Percentiles rank a stretch among this genome's conserved stretches.
phyloP scores from a whole-genome alignment of 768 basidiomycete genomes.

The Coprinopsis strossmayeri region DNA sequence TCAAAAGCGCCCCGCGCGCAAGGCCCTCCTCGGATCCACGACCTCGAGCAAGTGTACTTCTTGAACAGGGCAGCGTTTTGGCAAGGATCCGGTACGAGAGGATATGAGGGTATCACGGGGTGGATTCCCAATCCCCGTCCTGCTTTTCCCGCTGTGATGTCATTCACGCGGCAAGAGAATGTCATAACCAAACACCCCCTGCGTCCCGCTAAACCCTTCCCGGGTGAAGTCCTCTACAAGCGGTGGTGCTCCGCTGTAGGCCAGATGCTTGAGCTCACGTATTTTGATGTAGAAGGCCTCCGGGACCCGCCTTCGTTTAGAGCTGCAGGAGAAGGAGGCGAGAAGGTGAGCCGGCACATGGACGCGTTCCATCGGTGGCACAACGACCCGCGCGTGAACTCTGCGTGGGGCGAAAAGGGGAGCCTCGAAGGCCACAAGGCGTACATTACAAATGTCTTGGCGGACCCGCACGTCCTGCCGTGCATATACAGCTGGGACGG shows the following conservation, averaged over 20 bases:
- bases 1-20: background rate
- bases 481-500: slow-evolving; percentile 44
- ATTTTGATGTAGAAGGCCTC: slow-evolving; percentile 26
- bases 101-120: slow-evolving; percentile 21
- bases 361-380: slow-evolving; percentile 44
- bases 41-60: slow-evolving; percentile 23
- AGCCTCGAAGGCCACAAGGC: slow-evolving; percentile 34
- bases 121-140: slow-evolving; percentile 18
- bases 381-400: slow-evolving; percentile 39
- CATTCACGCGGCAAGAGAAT: slow-evolving; percentile 38
- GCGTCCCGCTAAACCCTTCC: slow-evolving; percentile 39
- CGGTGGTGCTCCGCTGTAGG: slow-evolving; percentile 26
- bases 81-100: slow-evolving; percentile 41
- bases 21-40: slow-evolving; percentile 8
- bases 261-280: slow-evolving; percentile 24
- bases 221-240: slow-evolving; percentile 35
- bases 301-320: slow-evolving; percentile 12
- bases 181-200: slow-evolving; percentile 44
- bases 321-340: background rate
- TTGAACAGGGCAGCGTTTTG: slow-evolving; percentile 39
- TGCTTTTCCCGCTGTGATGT: slow-evolving; percentile 30
- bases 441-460: slow-evolving; percentile 29
- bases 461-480: slow-evolving; percentile 32
- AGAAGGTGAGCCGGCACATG: slow-evolving; percentile 27
- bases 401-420: slow-evolving; percentile 40